Conservation (phyloP, 2,329 filamentous ascomycete genomes). For the Fusarium paranaense region DNA sequence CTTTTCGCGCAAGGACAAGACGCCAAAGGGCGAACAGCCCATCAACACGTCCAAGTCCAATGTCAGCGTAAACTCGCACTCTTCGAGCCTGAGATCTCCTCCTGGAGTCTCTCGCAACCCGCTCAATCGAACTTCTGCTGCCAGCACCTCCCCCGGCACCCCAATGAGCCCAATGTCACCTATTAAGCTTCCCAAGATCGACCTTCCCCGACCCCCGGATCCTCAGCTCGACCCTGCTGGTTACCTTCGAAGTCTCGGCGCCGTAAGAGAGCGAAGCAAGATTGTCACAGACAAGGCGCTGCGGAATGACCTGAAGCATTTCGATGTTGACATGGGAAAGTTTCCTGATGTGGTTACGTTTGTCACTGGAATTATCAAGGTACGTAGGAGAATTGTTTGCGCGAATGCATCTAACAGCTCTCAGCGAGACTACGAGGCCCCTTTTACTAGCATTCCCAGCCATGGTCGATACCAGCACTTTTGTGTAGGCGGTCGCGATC, state of each 20-base stretch:
- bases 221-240: constrained; percentile 88
- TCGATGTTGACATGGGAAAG: constrained; percentile 87
- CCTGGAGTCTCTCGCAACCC: constrained; percentile 43
- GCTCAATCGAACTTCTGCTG: constrained; percentile 63
- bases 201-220: constrained; percentile 87
- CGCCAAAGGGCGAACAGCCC: constrained; percentile 55
- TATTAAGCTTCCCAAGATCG: constrained; percentile 75
- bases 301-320: constrained; percentile 83
- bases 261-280: constrained; percentile 83
- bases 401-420: background rate
- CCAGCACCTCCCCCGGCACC: constrained; percentile 60
- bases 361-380: constrained; percentile 95
- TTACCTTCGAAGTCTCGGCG: constrained; percentile 89
- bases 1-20: constrained; percentile 67
- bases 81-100: constrained; percentile 54
- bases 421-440: constrained; percentile 67
- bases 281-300: constrained; percentile 82
- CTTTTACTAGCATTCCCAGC: constrained; percentile 77
- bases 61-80: constrained; percentile 63
- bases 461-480: constrained; percentile 90
- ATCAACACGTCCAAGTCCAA: constrained; percentile 61
- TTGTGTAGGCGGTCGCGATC: constrained; percentile 80
- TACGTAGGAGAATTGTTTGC: constrained; percentile 53
- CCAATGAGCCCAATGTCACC: constrained; percentile 65
- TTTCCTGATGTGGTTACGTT: constrained; percentile 87